Base-by-base conservation (phyloP, 805 yeast species). In the Lipomyces lipofer region DNA sequence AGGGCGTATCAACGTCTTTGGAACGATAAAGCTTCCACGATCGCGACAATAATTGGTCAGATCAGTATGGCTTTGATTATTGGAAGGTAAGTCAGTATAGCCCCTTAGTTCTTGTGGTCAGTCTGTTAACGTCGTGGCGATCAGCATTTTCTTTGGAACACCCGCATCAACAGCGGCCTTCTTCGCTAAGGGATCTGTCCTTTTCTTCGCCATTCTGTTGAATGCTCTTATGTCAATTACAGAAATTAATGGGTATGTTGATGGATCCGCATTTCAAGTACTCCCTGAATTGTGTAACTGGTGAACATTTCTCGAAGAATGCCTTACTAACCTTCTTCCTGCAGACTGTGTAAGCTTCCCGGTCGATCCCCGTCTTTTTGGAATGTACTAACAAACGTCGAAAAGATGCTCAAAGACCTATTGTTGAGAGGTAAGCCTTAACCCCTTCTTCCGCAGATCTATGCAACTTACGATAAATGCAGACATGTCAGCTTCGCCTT, bases 101-200 rank as follows among this genome's bases (percentile, higher is more conserved):
- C 9, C 38, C 21, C 38, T 33, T 15, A n/a, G 19, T 33, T 33
- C 38, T 33, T 33, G 21, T 33, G 19, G 21, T 15, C 38, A 33
- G 38, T 15, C 38, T 33, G 38, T 33, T 33, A n/a, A 33, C 6
- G 1, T 33, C 4, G 33, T 3, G 10, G 38, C 8, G 21, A n/a
- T 33, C 38, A 33, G 38, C 38, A 36, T 19, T 15, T 36, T 19
- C 24, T 36, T 8, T 19, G 25, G 40, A 19, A 36, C 40, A 1
- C 40, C 40, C 13, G 13, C 1, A 17, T 19, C 40, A 19, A 83
- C 86, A 0, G 49, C 64, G 7, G 84, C 85, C 45, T 81, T 85
- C 2, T 84, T 81, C 63, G 29, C 84, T 8, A 73, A 86, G 59
- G 83, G 85, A 52, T 86, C 87, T 65, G 73, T 77, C 27, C 60